phyloP scores from a whole-genome alignment of 345 rosid genomes.

The Brassica juncea region DNA sequence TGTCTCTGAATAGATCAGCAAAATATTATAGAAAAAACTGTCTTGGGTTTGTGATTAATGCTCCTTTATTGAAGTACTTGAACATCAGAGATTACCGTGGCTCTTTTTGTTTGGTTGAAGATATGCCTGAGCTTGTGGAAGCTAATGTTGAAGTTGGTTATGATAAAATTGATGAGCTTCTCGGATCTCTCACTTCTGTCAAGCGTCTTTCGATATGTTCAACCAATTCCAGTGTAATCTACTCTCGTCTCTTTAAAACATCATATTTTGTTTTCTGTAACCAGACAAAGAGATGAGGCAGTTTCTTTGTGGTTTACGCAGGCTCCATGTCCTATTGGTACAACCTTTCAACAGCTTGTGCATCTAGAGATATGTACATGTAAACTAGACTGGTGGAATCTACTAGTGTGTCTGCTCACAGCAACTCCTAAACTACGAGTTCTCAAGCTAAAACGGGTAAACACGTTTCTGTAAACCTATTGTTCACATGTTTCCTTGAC shows the following conservation, averaged over 20 bases:
- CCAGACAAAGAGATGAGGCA: not conserved
- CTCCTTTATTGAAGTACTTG: slow-evolving; percentile 10
- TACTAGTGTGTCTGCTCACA: slow-evolving; percentile 4
- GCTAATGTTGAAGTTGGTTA: slow-evolving; percentile 6
- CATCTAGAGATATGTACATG: slow-evolving; percentile 16
- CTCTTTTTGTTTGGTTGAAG: slow-evolving; percentile 12
- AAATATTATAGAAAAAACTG: not conserved
- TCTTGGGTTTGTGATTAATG: not conserved
- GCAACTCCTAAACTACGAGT: not conserved
- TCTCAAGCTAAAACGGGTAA: slow-evolving; percentile 13
- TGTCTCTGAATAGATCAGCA: not conserved
- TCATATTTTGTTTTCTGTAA: not conserved
- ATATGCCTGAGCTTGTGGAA: slow-evolving; percentile 16
- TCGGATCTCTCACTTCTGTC: not conserved
- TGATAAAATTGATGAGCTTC: not conserved
- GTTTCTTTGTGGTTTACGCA: not conserved
- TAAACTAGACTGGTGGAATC: slow-evolving; percentile 9
- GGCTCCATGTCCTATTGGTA: not conserved
- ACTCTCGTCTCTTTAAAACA: not conserved
- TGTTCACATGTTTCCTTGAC: not conserved
- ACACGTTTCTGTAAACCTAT: not conserved
- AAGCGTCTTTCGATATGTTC: not conserved
- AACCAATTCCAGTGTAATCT: not conserved
- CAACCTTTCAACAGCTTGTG: not conserved
- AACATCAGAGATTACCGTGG: slow-evolving; percentile 3